Evolutionary conservation across 495 filamentous ascomycete species (phyloP), one percentile per base, ranked within the genome.

Genomic region (Neurospora sp.): DNA sequence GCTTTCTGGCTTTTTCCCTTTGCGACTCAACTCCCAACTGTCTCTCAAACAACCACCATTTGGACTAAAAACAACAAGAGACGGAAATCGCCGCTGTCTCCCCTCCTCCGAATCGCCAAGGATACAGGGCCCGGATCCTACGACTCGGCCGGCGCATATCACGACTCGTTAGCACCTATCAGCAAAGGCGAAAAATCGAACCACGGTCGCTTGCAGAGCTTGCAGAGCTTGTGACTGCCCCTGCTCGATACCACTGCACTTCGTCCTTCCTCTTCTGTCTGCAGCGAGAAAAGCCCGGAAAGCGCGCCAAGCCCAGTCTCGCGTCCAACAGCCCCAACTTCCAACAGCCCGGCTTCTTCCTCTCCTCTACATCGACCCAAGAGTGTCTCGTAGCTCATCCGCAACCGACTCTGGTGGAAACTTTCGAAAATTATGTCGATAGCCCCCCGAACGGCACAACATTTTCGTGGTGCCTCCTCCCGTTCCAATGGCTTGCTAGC

Each of bases 401-500:
- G 27, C 53, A 27, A 31, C 53, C 53, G 31, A 66, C 27, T 35
- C 53, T 35, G 27, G 53, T 66, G 53, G 27, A 9, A 66, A 7
- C 27, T 66, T 9, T 66, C 27, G 12, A 31, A 37, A 66, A 66
- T 66, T 8, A 66, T 66, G 53, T 66, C 53, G 53, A 66, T 66
- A 66, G 53, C 53, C 53, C 53, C 53, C 53, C 53, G 53, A 8
- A 66, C 53, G 53, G 53, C 53, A 66, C 53, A 66, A 66, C 53
- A 66, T 66, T 66, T 35, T 1, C 53, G 53, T 66, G 53, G 75
- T 71, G 72, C 53, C 39, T 38, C 74, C 18, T 69, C 70, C 9
- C 71, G 73, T 40, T 39, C 78, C 74, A 82, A 82, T 79, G 78
- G 79, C 69, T 72, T 84, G 66, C 74, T 81, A 74, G 76, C 80